Conservation (phyloP, 441 rosid genomes). For the Theobroma grandiflorum region DNA sequence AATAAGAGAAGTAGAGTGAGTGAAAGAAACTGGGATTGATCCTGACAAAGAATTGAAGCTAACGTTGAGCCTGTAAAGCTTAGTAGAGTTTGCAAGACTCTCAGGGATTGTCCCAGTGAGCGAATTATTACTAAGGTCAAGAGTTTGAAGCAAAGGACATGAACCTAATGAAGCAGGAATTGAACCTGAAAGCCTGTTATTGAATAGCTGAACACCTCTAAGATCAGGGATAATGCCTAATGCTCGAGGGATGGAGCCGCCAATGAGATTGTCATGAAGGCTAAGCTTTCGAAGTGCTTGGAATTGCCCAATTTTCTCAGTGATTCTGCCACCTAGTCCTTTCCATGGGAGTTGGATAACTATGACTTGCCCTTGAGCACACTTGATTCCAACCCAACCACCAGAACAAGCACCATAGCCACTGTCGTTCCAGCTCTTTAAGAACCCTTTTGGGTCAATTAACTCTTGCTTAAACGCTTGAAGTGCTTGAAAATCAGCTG, state of each 20-base stretch:
- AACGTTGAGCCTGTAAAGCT: slow-evolving; percentile 69
- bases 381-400: slow-evolving; percentile 89
- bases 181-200: slow-evolving; percentile 74
- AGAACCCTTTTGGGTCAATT: slow-evolving; percentile 64
- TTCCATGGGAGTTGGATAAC: slow-evolving; percentile 91
- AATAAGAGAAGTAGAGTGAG: slow-evolving; percentile 56
- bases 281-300: slow-evolving; percentile 81
- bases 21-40: slow-evolving; percentile 51
- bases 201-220: slow-evolving; percentile 84
- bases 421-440: slow-evolving; percentile 84
- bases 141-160: slow-evolving; percentile 70
- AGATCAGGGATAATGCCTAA: slow-evolving; percentile 74
- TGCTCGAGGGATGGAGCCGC: slow-evolving; percentile 68
- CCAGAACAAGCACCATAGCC: slow-evolving; percentile 84
- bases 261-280: slow-evolving; percentile 74
- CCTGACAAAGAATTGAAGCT: slow-evolving; percentile 74
- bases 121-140: slow-evolving; percentile 70
- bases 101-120: slow-evolving; percentile 66
- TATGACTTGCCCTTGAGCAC: slow-evolving; percentile 82
- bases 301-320: slow-evolving; percentile 82
- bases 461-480: slow-evolving; percentile 73
- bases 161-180: slow-evolving; percentile 74
- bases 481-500: slow-evolving; percentile 72
- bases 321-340: slow-evolving; percentile 73
- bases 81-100: slow-evolving; percentile 65